Evolutionary conservation across 2,329 filamentous ascomycete species (phyloP), one percentile per base, ranked within the genome.

Genomic region (Stagonosporopsis cucurbitacearum): DNA sequence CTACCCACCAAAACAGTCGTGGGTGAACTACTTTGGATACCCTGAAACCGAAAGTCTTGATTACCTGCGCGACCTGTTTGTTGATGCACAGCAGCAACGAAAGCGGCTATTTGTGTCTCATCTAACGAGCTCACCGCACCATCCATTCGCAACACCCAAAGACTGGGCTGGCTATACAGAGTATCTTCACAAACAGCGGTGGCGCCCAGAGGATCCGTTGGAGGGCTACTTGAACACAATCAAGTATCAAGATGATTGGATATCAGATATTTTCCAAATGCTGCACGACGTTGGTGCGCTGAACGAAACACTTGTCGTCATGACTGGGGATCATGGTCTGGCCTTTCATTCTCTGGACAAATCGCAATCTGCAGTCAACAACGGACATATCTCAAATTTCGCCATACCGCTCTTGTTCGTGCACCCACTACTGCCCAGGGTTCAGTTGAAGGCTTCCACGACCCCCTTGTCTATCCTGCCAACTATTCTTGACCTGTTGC

Each of bases 11-110:
- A 57, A 63, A 22, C 44, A 61, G 20, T 55, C 55, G 3, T 59
- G 56, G 43, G 55, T 61, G 4, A 63, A 63, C 28, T 63, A 63
- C 35, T 63, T 63, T 20, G 60, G 60, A 9, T 63, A 55, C 23
- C 58, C 58, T 2, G 60, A 63, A 39, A 54, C 56, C 13, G 60
- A 63, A 20, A 59, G 53, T 6, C 50, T 61, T 12, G 58, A 51
- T 19, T 63, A 63, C 28, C 37, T 63, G 17, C 58, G 58, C 47
- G 60, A 63, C 22, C 26, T 63, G 23, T 63, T 63, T 20, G 53
- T 61, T 25, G 49, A 63, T 30, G 60, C 53, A 3, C 40, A 36
- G 35, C 39, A 58, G 41, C 48, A 55, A 7, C 22, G 47, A 9
- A 60, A 59, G 32, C 55, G 60, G 33, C 30, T 61, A 2, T 63